A percentile compares a stretch with the other conserved stretches of the same genome.
Conservation (phyloP, 148 eudicot species). For the Linanthus parryae region DNA sequence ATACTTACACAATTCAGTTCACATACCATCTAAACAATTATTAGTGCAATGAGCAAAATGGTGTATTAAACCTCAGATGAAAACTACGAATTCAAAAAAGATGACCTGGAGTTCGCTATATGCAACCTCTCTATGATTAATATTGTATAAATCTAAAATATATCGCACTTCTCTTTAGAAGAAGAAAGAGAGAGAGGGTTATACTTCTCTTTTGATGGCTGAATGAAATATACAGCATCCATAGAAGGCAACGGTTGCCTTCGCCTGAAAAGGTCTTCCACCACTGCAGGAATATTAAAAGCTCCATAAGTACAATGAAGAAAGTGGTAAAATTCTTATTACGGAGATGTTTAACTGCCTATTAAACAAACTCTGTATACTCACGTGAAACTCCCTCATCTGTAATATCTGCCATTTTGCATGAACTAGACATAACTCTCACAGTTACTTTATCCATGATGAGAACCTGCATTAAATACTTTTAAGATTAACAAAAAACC, state of each 20-base stretch:
- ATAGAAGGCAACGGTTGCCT: constrained; percentile 93
- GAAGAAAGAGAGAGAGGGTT: constrained; percentile 1
- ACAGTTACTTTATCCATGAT: constrained; percentile 91
- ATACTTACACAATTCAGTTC: no score
- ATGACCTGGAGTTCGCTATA: no score
- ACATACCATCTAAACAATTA: no score
- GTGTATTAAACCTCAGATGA: no score
- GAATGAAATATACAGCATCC: constrained; percentile 95
- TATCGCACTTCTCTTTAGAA: background rate
- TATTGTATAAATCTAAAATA: no score
- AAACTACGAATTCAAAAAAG: no score
- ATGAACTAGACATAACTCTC: constrained; percentile 80
- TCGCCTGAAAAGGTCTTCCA: constrained; percentile 94
- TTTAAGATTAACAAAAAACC: constrained; percentile 4
- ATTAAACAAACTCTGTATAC: constrained; percentile 13
- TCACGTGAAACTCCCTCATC: constrained; percentile 96
- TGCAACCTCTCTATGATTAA: no score
- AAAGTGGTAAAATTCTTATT: background rate
- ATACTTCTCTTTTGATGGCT: constrained; percentile 96
- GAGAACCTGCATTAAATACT: constrained; percentile 61
- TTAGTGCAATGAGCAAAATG: no score
- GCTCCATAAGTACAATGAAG: constrained; percentile 4
- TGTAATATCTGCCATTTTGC: constrained; percentile 98
- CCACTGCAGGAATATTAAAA: constrained; percentile 55
- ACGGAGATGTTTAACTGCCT: background rate